phyloP scores from a whole-genome alignment of 169 alveolate species.

The Plasmodium sp. region DNA sequence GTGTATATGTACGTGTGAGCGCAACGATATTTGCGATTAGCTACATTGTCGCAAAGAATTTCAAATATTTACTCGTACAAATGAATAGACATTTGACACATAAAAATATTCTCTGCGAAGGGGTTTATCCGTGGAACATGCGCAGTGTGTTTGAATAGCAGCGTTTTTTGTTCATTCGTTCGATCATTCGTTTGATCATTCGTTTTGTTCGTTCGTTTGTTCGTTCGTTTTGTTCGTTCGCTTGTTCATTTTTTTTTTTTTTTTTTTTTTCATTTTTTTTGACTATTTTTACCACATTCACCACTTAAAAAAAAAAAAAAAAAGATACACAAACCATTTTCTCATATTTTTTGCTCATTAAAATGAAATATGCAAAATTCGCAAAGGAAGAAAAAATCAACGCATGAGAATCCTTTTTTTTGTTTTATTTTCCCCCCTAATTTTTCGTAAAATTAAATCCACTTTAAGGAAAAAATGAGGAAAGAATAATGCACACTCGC shows the following conservation, averaged over 20 bases:
- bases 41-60: background rate
- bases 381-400: background rate
- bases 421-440: background rate
- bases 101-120: background rate
- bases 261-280: background rate
- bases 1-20: background rate
- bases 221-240: background rate
- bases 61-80: background rate
- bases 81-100: conserved; percentile 4
- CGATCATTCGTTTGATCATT: background rate
- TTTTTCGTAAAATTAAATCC: background rate
- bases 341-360: background rate
- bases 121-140: background rate
- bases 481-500: conserved; percentile 20
- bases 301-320: background rate
- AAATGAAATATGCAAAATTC: background rate
- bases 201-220: background rate
- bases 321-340: background rate
- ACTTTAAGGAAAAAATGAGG: background rate
- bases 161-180: background rate
- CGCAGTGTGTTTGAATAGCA: background rate
- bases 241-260: background rate
- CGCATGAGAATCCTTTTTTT: background rate
- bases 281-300: background rate
- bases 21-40: background rate